phyloP scores from a whole-genome alignment of 108 stramenopile genomes.

The Pseudonitzschia multiseries region DNA sequence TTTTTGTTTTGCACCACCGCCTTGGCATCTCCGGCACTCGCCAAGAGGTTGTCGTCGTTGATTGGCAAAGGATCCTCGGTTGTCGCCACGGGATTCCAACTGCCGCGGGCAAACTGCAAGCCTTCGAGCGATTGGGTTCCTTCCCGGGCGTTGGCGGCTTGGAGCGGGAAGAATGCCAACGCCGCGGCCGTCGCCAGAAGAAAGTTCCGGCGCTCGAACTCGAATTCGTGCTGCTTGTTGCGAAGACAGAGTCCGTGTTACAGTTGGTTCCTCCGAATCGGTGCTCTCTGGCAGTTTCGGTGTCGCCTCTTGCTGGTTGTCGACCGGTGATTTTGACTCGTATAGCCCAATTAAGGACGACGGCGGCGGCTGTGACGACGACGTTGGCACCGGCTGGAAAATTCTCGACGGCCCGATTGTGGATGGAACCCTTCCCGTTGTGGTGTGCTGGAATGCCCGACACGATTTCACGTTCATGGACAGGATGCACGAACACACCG shows the following conservation, averaged over 20 bases:
- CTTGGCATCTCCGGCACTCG: background rate
- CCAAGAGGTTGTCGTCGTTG: conserved; percentile 9
- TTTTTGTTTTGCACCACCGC: background rate
- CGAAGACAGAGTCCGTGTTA: background rate
- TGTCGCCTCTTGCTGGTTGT: background rate
- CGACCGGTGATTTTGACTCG: background rate
- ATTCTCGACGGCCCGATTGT: background rate
- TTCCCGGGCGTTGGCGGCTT: conserved; percentile 10
- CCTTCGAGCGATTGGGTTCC: conserved; percentile 32
- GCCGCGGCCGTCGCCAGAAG: conserved; percentile 5
- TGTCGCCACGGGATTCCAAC: conserved; percentile 24
- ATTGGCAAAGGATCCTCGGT: background rate
- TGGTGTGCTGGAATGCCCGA: conserved; percentile 4
- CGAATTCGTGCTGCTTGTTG: no score
- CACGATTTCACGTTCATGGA: background rate
- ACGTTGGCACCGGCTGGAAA: background rate
- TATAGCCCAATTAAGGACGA: background rate
- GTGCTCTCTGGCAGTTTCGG: background rate
- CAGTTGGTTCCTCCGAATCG: background rate
- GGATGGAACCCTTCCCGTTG: background rate
- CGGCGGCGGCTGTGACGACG: no score
- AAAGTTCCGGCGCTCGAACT: conserved; percentile 8
- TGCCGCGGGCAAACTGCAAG: conserved; percentile 38
- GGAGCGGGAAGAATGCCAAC: conserved; percentile 7
- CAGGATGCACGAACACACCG: background rate